Percentiles rank a stretch among this genome's conserved stretches.
Evolutionary conservation across 1,284 basidiomycete genomes (phyloP).

Genomic region (Melampsora occidentalis): DNA sequence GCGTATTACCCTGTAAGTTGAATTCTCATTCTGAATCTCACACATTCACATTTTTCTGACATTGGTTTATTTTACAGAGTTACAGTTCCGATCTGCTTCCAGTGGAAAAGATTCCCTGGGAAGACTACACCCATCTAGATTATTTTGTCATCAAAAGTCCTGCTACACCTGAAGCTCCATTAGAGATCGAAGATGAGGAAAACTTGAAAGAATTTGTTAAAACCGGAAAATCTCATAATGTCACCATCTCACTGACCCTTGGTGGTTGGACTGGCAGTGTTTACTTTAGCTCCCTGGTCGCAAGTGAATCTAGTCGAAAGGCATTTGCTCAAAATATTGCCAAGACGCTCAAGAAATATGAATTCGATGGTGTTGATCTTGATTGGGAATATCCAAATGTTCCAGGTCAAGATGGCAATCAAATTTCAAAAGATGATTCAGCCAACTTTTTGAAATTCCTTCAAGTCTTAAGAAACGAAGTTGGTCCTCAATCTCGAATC

Average conservation of each 20-base stretch:
- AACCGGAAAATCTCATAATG: conserved; percentile 25
- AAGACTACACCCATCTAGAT: conserved; percentile 29
- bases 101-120: conserved; percentile 34
- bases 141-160: conserved; percentile 32
- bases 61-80: conserved; percentile 8
- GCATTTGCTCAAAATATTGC: conserved; percentile 11
- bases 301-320: conserved; percentile 17
- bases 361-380: conserved; percentile 32
- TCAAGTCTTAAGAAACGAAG: conserved; percentile 9
- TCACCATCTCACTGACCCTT: conserved; percentile 27
- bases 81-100: conserved; percentile 29
- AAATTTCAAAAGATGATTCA: conserved; percentile 28
- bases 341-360: conserved; percentile 21
- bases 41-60: not conserved
- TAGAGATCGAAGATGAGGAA: conserved; percentile 33
- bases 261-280: conserved; percentile 40
- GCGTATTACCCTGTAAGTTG: conserved; percentile 7
- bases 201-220: conserved; percentile 25
- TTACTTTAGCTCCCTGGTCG: conserved; percentile 32
- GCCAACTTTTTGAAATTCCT: conserved; percentile 39
- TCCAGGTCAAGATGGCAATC: conserved; percentile 28
- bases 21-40: not conserved
- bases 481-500: conserved; percentile 29
- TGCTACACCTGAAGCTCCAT: conserved; percentile 1
- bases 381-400: conserved; percentile 41